Evolutionary conservation across 2,329 filamentous ascomycete species (phyloP).

Genomic region (Stachybotrys elegans): DNA sequence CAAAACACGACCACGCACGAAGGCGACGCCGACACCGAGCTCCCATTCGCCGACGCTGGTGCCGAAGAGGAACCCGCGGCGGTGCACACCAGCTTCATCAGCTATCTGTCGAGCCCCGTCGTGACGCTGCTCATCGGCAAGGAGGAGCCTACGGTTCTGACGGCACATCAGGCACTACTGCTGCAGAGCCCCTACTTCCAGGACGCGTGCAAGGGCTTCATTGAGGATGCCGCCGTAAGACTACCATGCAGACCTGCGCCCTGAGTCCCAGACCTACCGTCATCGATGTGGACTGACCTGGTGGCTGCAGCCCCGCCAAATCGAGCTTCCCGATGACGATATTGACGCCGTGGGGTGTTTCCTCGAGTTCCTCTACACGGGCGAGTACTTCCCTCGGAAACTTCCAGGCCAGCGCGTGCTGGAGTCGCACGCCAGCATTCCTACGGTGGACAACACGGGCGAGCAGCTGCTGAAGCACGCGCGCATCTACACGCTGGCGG

Average conservation of each 20-base stretch:
- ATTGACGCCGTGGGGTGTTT: slow-evolving; percentile 30
- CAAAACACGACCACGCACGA: slow-evolving; percentile 28
- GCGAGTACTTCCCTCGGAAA: slow-evolving; percentile 66
- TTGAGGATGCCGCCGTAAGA: slow-evolving; percentile 55
- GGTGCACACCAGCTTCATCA: slow-evolving; percentile 44
- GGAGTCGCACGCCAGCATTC: slow-evolving; percentile 62
- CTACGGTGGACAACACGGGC: slow-evolving; percentile 69
- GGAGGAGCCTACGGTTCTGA: slow-evolving; percentile 60
- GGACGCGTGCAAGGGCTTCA: slow-evolving; percentile 56
- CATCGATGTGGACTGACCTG: background rate
- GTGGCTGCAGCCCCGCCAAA: slow-evolving; percentile 50
- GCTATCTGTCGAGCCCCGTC: slow-evolving; percentile 64
- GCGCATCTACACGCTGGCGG: slow-evolving; percentile 81
- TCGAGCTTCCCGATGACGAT: slow-evolving; percentile 51
- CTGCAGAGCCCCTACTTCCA: slow-evolving; percentile 69
- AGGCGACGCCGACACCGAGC: slow-evolving; percentile 28
- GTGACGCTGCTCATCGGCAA: slow-evolving; percentile 62
- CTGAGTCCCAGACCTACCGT: no score
- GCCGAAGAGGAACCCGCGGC: slow-evolving; percentile 27
- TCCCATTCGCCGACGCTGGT: slow-evolving; percentile 33
- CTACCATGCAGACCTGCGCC: no score
- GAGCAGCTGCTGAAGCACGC: slow-evolving; percentile 84
- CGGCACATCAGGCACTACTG: slow-evolving; percentile 76
- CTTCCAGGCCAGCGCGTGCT: slow-evolving; percentile 59
- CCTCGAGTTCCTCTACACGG: slow-evolving; percentile 36